Evolutionary conservation across 2,329 filamentous ascomycete species (phyloP).

Genomic region (Fusarium sp.): DNA sequence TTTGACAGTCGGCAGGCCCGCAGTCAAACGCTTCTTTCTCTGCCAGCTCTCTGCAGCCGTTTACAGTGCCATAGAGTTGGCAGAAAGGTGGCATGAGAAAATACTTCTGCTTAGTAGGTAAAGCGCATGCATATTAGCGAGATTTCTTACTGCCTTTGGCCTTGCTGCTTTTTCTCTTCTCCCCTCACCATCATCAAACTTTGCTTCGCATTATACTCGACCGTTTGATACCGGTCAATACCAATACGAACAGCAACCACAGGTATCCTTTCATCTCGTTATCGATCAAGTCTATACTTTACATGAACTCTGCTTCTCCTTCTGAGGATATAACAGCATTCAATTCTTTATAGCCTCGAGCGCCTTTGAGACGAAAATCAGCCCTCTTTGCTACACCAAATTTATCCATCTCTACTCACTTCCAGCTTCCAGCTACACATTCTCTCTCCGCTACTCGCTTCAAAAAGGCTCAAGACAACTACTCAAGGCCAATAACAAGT

Average conservation of each 20-base stretch:
- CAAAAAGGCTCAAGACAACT: slow-evolving; percentile 11
- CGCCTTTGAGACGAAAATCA: neutral
- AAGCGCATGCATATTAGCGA: neutral
- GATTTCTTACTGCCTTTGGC: neutral
- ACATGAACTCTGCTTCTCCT: slow-evolving; percentile 1
- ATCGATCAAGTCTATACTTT: neutral
- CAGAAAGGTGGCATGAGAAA: neutral
- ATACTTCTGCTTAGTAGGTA: neutral
- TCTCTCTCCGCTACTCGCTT: neutral
- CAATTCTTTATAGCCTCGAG: neutral
- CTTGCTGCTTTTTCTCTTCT: neutral
- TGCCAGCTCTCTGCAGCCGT: neutral
- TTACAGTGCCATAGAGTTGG: slow-evolving; percentile 2
- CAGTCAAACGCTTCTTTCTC: neutral
- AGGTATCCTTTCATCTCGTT: slow-evolving; percentile 2
- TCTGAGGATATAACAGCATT: neutral
- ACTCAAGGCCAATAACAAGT: neutral
- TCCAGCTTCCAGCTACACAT: neutral
- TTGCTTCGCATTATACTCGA: slow-evolving; percentile 1
- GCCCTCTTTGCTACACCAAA: neutral
- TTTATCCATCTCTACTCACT: neutral
- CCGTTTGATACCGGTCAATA: slow-evolving; percentile 19
- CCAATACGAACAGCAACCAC: neutral
- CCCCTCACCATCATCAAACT: slow-evolving; percentile 22
- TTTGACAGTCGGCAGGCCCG: neutral